phyloP scores from a whole-genome alignment of 352 stramenopile species.

The Globisporangium ultimum region DNA sequence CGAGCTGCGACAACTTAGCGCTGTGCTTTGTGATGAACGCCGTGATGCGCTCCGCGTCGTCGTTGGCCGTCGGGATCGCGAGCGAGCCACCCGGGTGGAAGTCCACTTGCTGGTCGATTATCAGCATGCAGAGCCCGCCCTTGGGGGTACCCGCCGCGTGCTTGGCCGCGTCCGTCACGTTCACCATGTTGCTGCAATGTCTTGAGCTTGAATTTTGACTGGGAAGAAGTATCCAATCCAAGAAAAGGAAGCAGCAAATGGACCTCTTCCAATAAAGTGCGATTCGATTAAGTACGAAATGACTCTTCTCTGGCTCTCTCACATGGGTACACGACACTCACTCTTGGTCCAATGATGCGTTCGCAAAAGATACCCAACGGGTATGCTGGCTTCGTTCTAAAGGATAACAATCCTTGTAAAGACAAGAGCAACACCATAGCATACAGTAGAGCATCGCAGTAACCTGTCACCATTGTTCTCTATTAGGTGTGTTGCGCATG shows the following conservation, averaged over 20 bases:
- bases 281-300: conserved; percentile 3
- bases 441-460: too few species aligned
- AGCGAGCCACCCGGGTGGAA: conserved; percentile 96
- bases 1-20: conserved; percentile 71
- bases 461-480: too few species aligned
- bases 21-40: conserved; percentile 78
- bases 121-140: conserved; percentile 78
- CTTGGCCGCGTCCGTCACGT: conserved; percentile 33
- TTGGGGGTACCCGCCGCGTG: conserved; percentile 26
- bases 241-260: neutral
- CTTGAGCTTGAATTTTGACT: neutral
- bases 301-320: neutral
- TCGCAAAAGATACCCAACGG: too few species aligned
- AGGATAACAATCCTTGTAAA: too few species aligned
- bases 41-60: conserved; percentile 89
- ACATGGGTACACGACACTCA: neutral
- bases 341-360: neutral
- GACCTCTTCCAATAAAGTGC: conserved; percentile 2
- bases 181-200: conserved; percentile 21
- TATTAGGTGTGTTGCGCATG: too few species aligned
- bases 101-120: conserved; percentile 95
- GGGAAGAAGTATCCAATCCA: neutral
- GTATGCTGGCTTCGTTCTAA: too few species aligned
- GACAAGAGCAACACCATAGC: neutral
- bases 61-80: conserved; percentile 91